Conservation (phyloP, 2,329 filamentous ascomycete species). For the Trichophyton benhamiae region DNA sequence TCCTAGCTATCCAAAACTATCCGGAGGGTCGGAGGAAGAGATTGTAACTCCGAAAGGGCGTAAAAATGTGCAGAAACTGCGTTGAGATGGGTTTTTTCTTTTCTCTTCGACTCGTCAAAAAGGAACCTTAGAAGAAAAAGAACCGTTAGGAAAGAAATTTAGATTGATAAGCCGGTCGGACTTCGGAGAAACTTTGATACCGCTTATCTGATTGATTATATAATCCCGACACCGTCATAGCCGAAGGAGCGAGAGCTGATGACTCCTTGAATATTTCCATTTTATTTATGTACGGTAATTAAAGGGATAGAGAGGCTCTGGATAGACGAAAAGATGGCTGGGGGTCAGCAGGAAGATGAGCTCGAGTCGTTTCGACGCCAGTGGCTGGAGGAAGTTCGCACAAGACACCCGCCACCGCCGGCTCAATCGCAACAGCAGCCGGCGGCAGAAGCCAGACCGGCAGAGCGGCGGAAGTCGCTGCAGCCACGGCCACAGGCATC, state of each 20-base stretch:
- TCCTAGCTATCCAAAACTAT: not conserved
- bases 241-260: not conserved
- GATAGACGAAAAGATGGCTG: not conserved
- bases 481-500: not conserved
- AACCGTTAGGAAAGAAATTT: not conserved
- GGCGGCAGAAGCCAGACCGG: constrained; percentile 12
- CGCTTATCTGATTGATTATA: not conserved
- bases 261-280: no score
- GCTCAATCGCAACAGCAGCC: not conserved
- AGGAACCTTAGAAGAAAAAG: not conserved
- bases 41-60: no score
- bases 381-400: constrained; percentile 70
- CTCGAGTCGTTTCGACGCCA: constrained; percentile 74
- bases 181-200: not conserved
- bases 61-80: no score
- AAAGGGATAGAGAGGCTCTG: not conserved
- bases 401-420: constrained; percentile 3
- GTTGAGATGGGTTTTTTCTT: not conserved
- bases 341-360: constrained; percentile 34
- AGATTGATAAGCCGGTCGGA: constrained; percentile 3
- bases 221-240: not conserved
- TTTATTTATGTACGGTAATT: no score
- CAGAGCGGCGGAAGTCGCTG: constrained; percentile 4
- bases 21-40: not conserved
- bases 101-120: not conserved